These are phyloP conservation scores for Lactarius quietus DNA, from an alignment of 768 basidiomycete species.

Conservation along the genomic window DNA sequence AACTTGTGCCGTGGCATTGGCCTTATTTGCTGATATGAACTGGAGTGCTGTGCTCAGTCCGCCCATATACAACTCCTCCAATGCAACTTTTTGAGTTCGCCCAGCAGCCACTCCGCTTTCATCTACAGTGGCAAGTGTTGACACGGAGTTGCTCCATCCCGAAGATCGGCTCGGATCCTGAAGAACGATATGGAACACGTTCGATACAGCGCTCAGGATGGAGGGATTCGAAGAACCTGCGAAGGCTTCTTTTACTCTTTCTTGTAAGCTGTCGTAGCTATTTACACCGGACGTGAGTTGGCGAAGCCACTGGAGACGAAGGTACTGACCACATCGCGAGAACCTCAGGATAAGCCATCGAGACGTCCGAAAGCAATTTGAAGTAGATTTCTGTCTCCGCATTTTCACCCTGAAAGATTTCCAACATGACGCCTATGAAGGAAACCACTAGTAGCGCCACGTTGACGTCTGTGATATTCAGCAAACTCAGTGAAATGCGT, in stretches of 20 bases:
- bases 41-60: slow-evolving; percentile 70
- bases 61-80: slow-evolving; percentile 71
- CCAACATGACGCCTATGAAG: slow-evolving; percentile 71
- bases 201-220: slow-evolving; percentile 70
- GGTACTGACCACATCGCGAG: slow-evolving; percentile 64
- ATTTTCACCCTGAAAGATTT: slow-evolving; percentile 74
- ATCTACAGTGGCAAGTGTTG: slow-evolving; percentile 62
- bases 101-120: slow-evolving; percentile 44
- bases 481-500: slow-evolving; percentile 49
- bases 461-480: slow-evolving; percentile 59
- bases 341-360: slow-evolving; percentile 63
- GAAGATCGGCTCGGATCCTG: slow-evolving; percentile 48
- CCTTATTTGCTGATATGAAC: slow-evolving; percentile 51
- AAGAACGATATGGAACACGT: slow-evolving; percentile 66
- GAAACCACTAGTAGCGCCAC: slow-evolving; percentile 72
- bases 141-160: slow-evolving; percentile 50
- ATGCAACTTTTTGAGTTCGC: slow-evolving; percentile 50
- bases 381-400: slow-evolving; percentile 80
- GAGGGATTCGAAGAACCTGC: slow-evolving; percentile 65
- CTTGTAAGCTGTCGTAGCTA: slow-evolving; percentile 75
- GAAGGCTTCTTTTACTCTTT: slow-evolving; percentile 69
- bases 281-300: slow-evolving; percentile 4
- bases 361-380: slow-evolving; percentile 68
- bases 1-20: slow-evolving; percentile 50
- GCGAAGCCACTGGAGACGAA: not conserved